Base-by-base conservation (phyloP, 1,284 basidiomycete genomes). In the Trichosporon sp. region DNA sequence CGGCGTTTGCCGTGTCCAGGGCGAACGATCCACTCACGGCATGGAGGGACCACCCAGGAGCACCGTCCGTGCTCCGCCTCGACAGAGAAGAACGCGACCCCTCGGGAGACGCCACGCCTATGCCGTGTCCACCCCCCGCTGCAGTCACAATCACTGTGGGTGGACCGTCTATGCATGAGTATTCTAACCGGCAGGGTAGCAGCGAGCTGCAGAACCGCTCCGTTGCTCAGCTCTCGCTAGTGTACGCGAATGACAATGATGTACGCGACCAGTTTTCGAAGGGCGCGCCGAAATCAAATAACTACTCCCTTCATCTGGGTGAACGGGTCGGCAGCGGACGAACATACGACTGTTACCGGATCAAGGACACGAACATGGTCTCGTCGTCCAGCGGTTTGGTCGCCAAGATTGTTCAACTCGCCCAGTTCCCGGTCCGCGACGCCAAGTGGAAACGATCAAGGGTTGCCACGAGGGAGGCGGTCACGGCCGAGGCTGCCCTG, bases 401-500 rank as follows among this genome's bases (percentile, higher is more conserved):
- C 19, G 69, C 65, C 31, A 61, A 64, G 16, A 11, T 70, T 2
- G 65, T 67, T 31, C 37, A 63, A 2, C 65, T 70, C 21, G 40
- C n/a, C 4, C 19, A 6, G 5, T 31, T 66, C 14, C 69, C 69
- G 43, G 19, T 37, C n/a, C 12, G 19, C 7, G 69, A 70, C 56
- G 48, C 43, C 35, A 56, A 56, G 65, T 48, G 56, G 40, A 38
- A 21, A n/a, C 54, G 65, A 2, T 66, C 65, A 21, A 40, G 65
- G 6, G n/a, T 54, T 12, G 14, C 46, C 10, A 38, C 65, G 31
- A 26, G 26, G 32, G 16, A 31, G 31, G 54, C 37, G 11, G 56
- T 67, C 31, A 19, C 16, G 10, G 56, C 65, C 21, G 70, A 71
- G 63, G 70, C 70, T 14, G 54, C 19, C 5, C 66, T 71, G 16